Evolutionary conservation across 2,329 filamentous ascomycete genomes (phyloP), one percentile per base, ranked within the genome.

Genomic region (Botrytis fragariae): DNA sequence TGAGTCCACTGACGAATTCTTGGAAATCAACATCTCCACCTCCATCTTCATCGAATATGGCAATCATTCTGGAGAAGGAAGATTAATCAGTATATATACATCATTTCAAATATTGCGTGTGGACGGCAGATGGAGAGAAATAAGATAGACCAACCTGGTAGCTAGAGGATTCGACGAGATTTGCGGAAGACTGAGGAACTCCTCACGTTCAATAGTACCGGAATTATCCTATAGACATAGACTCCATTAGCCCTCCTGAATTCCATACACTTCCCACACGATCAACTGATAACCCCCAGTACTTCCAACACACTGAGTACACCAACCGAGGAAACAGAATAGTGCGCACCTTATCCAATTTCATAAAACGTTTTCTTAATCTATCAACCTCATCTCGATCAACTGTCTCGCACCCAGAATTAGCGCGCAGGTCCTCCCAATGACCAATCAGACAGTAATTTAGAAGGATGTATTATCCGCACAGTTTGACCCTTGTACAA

Each of bases 21-120:
- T 98, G 94, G 84, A 99, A 99, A 83, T 99, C 96, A 79, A 99
- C 96, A 80, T 97, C 94, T 80, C 96, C 96, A 79, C 96, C 95
- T 76, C 96, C 96, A 83, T 99, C 96, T 84, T 98, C 96, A 83
- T 99, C 96, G 82, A 99, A 98, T 80, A 98, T 99, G 74, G 96
- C 95, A 81, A 99, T 99, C 94, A 99, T 97, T 84, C 93, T 95
- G 81, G 6, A 48, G 16, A 29, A 35, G 16, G 29, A 12, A 45
- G 9, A 45, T n/a, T 25, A 16, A 20, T 70, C 39, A 72, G 51
- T 32, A 68, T 35, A 14, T 6, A 9, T 9, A 59, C 9, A n/a
- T 48, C 48, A 61, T 37, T 39, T 73, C 25, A 69, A 59, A 39
- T 20, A 61, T 35, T 20, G 59, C n/a, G 35, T 71, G n/a, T 37